Percentiles rank a stretch among this genome's conserved stretches.
These are phyloP conservation scores for Cardamine occulta DNA, from an alignment of 345 rosid genomes.

Conservation along the genomic window DNA sequence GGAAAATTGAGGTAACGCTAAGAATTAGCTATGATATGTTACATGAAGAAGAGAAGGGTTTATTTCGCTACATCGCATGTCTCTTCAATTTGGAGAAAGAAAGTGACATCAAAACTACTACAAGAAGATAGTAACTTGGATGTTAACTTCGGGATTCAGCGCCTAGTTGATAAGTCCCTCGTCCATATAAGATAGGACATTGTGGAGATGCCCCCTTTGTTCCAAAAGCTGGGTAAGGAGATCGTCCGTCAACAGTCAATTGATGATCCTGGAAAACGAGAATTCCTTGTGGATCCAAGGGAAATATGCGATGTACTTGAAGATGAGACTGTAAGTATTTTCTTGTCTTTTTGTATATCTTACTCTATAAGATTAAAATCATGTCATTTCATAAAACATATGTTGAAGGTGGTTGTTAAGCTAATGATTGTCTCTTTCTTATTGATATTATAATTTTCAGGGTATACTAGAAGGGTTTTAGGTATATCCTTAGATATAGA, in stretches of 20 bases:
- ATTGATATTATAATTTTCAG: neutral
- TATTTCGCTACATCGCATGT: neutral
- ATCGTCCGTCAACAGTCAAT: neutral
- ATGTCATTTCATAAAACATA: too few species aligned
- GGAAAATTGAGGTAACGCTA: too few species aligned
- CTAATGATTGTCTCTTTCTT: too few species aligned
- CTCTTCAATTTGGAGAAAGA: neutral
- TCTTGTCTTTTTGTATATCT: too few species aligned
- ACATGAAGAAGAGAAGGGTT: neutral
- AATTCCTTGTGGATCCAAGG: neutral
- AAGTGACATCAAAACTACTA: neutral
- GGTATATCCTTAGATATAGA: slow-evolving; percentile 30
- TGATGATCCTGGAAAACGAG: neutral
- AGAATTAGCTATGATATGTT: neutral
- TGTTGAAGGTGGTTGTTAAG: too few species aligned
- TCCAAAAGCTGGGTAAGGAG: neutral
- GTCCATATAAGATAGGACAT: neutral
- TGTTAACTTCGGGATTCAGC: too few species aligned
- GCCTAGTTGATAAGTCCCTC: neutral
- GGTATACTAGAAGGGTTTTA: slow-evolving; percentile 16
- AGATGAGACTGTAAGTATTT: neutral
- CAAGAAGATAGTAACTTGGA: neutral
- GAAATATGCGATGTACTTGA: neutral
- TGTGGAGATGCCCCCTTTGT: neutral
- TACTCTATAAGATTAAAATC: too few species aligned